Percentiles rank a stretch among this genome's conserved stretches.
Evolutionary conservation across 2,329 filamentous ascomycete species (phyloP).

Genomic region (Colletotrichum lini): DNA sequence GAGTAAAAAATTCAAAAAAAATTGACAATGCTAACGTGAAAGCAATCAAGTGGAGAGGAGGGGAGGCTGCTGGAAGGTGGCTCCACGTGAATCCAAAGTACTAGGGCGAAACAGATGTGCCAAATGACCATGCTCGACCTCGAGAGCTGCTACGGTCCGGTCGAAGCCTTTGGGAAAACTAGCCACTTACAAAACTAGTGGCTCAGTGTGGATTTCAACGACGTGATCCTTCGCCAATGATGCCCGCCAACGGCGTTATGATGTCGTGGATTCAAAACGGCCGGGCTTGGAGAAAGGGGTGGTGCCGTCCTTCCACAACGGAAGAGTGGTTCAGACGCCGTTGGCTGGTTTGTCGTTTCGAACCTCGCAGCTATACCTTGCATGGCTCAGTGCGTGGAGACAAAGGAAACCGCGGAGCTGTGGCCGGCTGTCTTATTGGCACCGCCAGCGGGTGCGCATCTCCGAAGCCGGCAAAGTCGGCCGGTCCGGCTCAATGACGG

Average conservation of each 20-base stretch:
- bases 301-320: neutral
- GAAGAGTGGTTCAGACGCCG: neutral
- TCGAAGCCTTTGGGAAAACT: neutral
- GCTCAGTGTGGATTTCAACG: neutral
- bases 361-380: neutral
- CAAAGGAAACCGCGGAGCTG: neutral
- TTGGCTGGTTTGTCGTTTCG: neutral
- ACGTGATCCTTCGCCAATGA: neutral
- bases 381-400: slow-evolving; percentile 1
- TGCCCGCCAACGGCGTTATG: neutral
- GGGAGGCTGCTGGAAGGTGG: neutral
- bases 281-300: neutral
- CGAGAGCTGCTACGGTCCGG: neutral
- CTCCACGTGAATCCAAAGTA: no score
- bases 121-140: no score
- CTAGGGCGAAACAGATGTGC: no score
- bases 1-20: no score
- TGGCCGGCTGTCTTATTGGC: neutral
- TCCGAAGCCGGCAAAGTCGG: neutral
- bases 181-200: neutral
- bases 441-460: neutral
- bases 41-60: no score
- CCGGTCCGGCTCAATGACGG: neutral
- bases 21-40: neutral
- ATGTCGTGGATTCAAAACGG: neutral